A percentile compares a stretch with the other conserved stretches of the same genome.
phyloP scores from a whole-genome alignment of 2,329 filamentous ascomycete genomes.

The Colletotrichum cuscutae region DNA sequence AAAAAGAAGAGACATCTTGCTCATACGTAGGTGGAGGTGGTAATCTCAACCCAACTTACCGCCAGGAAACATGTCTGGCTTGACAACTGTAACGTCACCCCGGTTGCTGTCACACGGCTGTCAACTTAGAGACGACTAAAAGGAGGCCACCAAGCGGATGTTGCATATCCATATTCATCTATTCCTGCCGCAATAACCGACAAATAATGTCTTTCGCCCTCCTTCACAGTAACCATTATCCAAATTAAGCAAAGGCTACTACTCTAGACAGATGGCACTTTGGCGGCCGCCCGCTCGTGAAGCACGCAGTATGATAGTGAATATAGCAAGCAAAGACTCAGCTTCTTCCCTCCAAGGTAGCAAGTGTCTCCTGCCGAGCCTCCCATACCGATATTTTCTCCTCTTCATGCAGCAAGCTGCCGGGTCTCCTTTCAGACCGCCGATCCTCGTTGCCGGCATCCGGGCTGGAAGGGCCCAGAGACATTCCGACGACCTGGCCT shows the following conservation, averaged over 20 bases:
- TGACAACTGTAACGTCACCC: background rate
- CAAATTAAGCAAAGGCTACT: background rate
- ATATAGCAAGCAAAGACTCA: background rate
- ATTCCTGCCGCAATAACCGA: background rate
- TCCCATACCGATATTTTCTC: too few species aligned
- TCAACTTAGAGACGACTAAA: background rate
- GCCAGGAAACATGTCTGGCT: background rate
- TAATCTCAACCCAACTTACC: slow-evolving; percentile 1
- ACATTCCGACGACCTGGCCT: background rate
- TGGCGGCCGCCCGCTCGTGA: background rate
- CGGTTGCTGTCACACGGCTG: background rate
- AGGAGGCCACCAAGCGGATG: background rate
- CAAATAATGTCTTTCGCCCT: background rate
- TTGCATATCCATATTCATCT: background rate
- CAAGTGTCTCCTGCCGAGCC: background rate
- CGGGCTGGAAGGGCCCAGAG: background rate
- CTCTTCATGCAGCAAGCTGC: background rate
- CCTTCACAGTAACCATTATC: background rate
- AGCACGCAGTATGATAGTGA: background rate
- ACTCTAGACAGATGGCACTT: background rate
- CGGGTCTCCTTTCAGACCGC: background rate
- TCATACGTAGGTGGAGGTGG: slow-evolving; percentile 8
- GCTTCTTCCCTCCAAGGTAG: background rate
- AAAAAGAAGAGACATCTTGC: slow-evolving; percentile 7
- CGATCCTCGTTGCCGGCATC: slow-evolving; percentile 1